These are phyloP conservation scores for Mediolabrus comicus DNA, from an alignment of 108 stramenopile species.

Conservation along the genomic window DNA sequence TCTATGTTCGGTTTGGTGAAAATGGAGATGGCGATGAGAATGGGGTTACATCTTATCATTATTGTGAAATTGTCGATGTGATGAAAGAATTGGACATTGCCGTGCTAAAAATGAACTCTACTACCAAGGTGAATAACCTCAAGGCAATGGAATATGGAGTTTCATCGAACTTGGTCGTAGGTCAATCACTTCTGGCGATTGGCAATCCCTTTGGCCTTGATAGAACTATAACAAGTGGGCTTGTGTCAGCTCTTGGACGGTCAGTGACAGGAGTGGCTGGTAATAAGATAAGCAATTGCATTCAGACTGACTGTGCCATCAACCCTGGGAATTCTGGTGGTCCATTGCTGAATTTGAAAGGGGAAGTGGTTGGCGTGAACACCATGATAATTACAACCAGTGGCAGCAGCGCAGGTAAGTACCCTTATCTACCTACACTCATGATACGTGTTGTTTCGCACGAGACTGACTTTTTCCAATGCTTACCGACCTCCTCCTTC, in stretches of 20 bases:
- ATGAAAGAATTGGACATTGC: slow-evolving; percentile 74
- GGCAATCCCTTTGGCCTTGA: slow-evolving; percentile 81
- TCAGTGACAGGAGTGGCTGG: slow-evolving; percentile 78
- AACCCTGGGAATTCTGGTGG: slow-evolving; percentile 74
- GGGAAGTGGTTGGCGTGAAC: slow-evolving; percentile 83
- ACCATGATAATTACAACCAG: slow-evolving; percentile 79
- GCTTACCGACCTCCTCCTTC: slow-evolving; percentile 30
- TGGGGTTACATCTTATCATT: slow-evolving; percentile 14
- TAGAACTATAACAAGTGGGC: slow-evolving; percentile 73
- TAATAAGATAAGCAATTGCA: slow-evolving; percentile 75
- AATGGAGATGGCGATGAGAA: slow-evolving; percentile 7
- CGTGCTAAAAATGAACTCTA: slow-evolving; percentile 19
- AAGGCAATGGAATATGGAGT: slow-evolving; percentile 48
- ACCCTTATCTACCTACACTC: too few species aligned
- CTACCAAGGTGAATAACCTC: slow-evolving; percentile 18
- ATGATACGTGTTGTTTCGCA: too few species aligned
- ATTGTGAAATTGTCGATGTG: slow-evolving; percentile 68
- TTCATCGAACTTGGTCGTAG: slow-evolving; percentile 65
- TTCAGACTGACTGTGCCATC: slow-evolving; percentile 81
- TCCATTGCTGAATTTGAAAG: slow-evolving; percentile 62
- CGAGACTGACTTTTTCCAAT: neutral
- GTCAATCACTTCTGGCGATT: slow-evolving; percentile 74
- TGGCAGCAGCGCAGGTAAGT: slow-evolving; percentile 75
- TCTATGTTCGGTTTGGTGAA: slow-evolving; percentile 36
- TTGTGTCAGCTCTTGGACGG: slow-evolving; percentile 75